Evolutionary conservation across 2,329 filamentous ascomycete genomes (phyloP), one percentile per base, ranked within the genome.

Genomic region (Chalara sp.): DNA sequence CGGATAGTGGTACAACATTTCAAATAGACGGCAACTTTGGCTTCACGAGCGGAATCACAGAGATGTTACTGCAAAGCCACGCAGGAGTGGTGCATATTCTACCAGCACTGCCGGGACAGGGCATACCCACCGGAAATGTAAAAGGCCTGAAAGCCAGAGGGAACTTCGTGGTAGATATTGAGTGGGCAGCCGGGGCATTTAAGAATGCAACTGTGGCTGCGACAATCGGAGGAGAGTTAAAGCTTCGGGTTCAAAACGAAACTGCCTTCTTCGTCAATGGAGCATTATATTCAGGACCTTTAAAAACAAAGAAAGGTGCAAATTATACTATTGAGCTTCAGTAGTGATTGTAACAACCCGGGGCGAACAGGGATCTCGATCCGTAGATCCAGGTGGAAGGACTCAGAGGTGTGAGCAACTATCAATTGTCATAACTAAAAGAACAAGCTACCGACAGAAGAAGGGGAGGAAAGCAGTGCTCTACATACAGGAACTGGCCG

Each of bases 21-120:
- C n/a, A n/a, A n/a, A n/a, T n/a, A n/a, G n/a, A n/a, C n/a, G n/a
- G n/a, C n/a, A n/a, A n/a, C n/a, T n/a, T n/a, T n/a, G n/a, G 74
- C 4, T 69, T 70, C 8, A 68, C 68, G 2, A 67, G 69, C 5
- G 73, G 69, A 6, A 68, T 76, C 7, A 60, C 70, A 2, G 74
- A 76, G 57, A 69, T 69, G 62, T 54, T 75, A 39, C 49, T 76
- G 5, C 73, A 76, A 55, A 68, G 65, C 39, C 65, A 68, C 31
- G 35, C 35, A 8, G 45, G 49, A 7, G 57, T 56, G 1, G 58
- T 65, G 41, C 63, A 64, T 45, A 53, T 58, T 21, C 46, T 61
- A 10, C 61, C 61, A 32, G 65, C 63, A 2, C 54, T 64, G 21
- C n/a, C n/a, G n/a, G n/a, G n/a, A n/a, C n/a, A n/a, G n/a, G n/a